phyloP scores from a whole-genome alignment of 2,329 filamentous ascomycete species.

The Colletotrichum sp. region DNA sequence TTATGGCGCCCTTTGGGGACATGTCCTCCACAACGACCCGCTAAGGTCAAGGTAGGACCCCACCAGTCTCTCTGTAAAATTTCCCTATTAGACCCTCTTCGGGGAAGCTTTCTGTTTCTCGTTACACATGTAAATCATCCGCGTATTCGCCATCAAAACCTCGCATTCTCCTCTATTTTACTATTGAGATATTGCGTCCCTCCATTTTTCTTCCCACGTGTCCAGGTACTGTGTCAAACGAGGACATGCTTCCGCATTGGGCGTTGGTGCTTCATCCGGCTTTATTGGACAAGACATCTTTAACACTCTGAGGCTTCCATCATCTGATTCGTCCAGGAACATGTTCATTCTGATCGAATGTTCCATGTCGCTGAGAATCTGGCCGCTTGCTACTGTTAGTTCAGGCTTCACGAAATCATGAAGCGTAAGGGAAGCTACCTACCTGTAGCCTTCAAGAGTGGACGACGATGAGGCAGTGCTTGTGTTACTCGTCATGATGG shows the following conservation, averaged over 20 bases:
- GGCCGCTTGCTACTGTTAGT: neutral
- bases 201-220: neutral
- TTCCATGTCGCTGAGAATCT: accelerated
- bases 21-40: neutral
- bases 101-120: neutral
- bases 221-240: neutral
- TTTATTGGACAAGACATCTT: neutral
- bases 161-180: neutral
- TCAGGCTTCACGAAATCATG: no score
- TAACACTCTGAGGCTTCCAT: neutral
- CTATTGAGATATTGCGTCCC: neutral
- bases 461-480: neutral
- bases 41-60: neutral
- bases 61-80: neutral
- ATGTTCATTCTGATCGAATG: neutral
- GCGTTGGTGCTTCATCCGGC: neutral
- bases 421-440: neutral
- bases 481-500: neutral
- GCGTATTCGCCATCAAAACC: neutral
- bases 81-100: neutral
- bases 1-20: neutral
- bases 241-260: neutral
- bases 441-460: neutral
- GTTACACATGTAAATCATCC: neutral
- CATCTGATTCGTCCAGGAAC: neutral